Evolutionary conservation across 2,329 filamentous ascomycete species (phyloP), one percentile per base, ranked within the genome.

Genomic region (Neonectria magnoliae): DNA sequence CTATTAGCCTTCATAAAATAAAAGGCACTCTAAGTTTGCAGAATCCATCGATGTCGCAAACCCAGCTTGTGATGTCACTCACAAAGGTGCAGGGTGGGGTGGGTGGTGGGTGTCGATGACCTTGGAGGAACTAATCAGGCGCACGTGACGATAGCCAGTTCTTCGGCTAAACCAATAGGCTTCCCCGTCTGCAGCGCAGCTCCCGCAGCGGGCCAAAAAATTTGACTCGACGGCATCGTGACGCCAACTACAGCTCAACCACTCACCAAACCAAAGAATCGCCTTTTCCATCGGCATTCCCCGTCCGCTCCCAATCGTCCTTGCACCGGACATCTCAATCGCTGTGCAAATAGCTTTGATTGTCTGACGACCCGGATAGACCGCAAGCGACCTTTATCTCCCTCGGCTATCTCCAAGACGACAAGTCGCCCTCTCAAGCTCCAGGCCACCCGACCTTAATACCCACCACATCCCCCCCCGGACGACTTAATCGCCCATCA

Each of bases 401-500:
- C 41, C 51, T 54, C 27, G 22, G 14, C 38, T 41, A 64, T 41
- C 38, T 27, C 29, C 36, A 14, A 51, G 53, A 65, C 62, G 53
- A 65, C 57, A 61, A 61, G 48, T 50, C 53, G 54, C 53, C 41
- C 42, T 25, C 27, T 53, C 47, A 47, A 57, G 57, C 57, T 58
- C n/a, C 10, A 54, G 22, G 13, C 25, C 45, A 2, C 25, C n/a
- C 48, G 16, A 45, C 13, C 36, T 48, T 44, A 16, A 38, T 38
- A 38, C 16, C 36, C 6, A 38, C 36, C 36, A 38, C 14, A n/a
- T 64, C 50, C 18, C 55, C 50, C 44, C 20, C 36, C 27, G 29
- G 29, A 54, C 56, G 41, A 20, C 50, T 52, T 57, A 71, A 75
- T 60, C 69, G 64, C 70, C 62, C 82, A 90, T 81, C 75, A 98